Percentiles rank a stretch among this genome's conserved stretches.
Evolutionary conservation across 768 basidiomycete genomes (phyloP).

Genomic region (Kwoniella dendrophila): DNA sequence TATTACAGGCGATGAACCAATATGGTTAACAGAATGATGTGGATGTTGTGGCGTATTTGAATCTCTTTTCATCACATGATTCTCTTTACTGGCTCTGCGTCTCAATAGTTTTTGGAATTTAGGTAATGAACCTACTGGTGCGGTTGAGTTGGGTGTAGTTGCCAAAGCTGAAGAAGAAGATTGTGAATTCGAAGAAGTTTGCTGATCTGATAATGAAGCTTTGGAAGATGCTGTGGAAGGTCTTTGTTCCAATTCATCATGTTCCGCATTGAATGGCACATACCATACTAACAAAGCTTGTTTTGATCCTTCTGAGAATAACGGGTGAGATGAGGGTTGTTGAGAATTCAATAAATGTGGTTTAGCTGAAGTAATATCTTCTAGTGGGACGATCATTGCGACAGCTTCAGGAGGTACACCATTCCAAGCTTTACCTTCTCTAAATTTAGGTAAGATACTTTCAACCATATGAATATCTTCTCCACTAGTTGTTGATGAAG

Average conservation of each 20-base stretch:
- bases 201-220: constrained; percentile 24
- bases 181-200: constrained; percentile 8
- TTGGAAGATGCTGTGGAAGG: constrained; percentile 28
- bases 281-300: constrained; percentile 75
- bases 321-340: constrained; percentile 15
- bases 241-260: constrained; percentile 26
- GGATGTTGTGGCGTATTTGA: background rate
- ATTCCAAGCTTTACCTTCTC: constrained; percentile 51
- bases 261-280: constrained; percentile 61
- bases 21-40: background rate
- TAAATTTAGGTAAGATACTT: constrained; percentile 2
- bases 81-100: constrained; percentile 43
- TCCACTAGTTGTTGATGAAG: constrained; percentile 13
- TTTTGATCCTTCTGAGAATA: constrained; percentile 7
- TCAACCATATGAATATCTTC: constrained; percentile 8
- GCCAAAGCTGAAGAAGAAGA: background rate
- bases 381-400: constrained; percentile 53
- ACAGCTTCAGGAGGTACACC: constrained; percentile 53
- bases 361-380: constrained; percentile 12
- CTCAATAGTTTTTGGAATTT: constrained; percentile 50
- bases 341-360: constrained; percentile 6
- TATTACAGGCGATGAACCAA: background rate
- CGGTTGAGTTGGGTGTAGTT: background rate
- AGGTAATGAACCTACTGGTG: constrained; percentile 30
- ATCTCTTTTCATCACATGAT: constrained; percentile 26